Evolutionary conservation across 2,329 filamentous ascomycete species (phyloP).

Genomic region (Exophiala xenobiotica): DNA sequence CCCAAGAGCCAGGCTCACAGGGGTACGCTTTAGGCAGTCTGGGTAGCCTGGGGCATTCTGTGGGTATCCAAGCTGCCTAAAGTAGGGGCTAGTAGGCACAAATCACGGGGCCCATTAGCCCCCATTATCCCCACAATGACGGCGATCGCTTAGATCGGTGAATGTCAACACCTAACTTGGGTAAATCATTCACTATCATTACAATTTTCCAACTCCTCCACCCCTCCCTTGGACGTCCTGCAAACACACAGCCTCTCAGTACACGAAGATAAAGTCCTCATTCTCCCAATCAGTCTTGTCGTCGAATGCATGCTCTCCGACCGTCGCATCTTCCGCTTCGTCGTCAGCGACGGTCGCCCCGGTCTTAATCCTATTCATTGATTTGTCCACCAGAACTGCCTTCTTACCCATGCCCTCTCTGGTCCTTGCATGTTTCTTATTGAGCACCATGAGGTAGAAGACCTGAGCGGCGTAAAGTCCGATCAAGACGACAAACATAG

Average conservation of each 20-base stretch:
- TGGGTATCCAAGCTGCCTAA: no score
- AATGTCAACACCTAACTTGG: no score
- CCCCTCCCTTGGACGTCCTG: not conserved
- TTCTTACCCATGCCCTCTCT: conserved; percentile 61
- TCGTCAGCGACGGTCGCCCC: conserved; percentile 30
- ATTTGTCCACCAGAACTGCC: conserved; percentile 58
- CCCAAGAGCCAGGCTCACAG: no score
- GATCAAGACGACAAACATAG: conserved; percentile 61
- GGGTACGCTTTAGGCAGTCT: no score
- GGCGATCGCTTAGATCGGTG: no score
- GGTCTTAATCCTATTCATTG: conserved; percentile 45
- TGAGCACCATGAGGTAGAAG: conserved; percentile 34
- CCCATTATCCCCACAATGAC: no score
- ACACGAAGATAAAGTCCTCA: conserved; percentile 35
- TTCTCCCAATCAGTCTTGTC: conserved; percentile 36
- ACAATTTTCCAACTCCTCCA: not conserved
- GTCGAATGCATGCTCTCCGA: conserved; percentile 32
- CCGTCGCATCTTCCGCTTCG: conserved; percentile 30
- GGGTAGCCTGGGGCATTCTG: no score
- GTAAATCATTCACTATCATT: no score
- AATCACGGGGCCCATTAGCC: no score
- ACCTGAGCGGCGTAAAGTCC: conserved; percentile 45
- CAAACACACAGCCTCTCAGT: conserved; percentile 24
- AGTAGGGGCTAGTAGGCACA: no score
- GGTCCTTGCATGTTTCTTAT: conserved; percentile 50